phyloP scores from a whole-genome alignment of 257 asterid species.

The Fraxinus cuspidata region DNA sequence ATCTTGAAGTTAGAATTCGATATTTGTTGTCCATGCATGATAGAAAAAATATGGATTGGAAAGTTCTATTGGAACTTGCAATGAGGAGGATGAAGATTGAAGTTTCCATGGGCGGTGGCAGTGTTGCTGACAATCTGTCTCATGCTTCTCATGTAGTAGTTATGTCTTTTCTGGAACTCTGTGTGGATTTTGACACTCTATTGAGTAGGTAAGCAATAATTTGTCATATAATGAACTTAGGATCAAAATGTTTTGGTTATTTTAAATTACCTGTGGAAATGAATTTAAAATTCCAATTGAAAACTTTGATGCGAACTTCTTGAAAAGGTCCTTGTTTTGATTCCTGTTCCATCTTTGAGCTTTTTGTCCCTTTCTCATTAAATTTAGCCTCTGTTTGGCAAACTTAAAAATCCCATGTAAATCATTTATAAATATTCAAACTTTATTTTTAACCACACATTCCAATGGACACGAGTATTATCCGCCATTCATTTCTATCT shows the following conservation, averaged over 20 bases:
- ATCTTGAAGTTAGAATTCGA: slow-evolving; percentile 22
- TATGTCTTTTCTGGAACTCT: slow-evolving; percentile 43
- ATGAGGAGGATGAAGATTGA: slow-evolving; percentile 80
- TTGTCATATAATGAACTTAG: background rate
- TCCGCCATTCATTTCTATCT: too few relatives aligned
- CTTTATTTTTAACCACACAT: too few relatives aligned
- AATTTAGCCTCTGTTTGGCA: background rate
- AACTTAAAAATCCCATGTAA: too few relatives aligned
- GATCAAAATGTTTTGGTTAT: background rate
- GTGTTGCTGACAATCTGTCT: slow-evolving; percentile 49
- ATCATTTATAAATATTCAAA: too few relatives aligned
- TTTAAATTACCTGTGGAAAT: slow-evolving; percentile 21
- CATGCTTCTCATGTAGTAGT: slow-evolving; percentile 79
- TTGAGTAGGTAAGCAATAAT: slow-evolving; percentile 53
- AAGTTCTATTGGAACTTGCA: slow-evolving; percentile 58
- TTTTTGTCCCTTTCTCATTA: background rate
- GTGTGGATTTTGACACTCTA: slow-evolving; percentile 49
- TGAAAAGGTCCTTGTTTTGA: slow-evolving; percentile 1
- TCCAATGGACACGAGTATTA: too few relatives aligned
- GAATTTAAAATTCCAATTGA: background rate
- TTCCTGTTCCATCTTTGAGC: background rate
- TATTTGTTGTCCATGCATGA: slow-evolving; percentile 23
- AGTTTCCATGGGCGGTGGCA: slow-evolving; percentile 76
- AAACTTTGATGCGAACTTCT: background rate
- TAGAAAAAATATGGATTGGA: slow-evolving; percentile 52